Percentiles rank a stretch among this genome's conserved stretches.
These are phyloP conservation scores for Leersia perrieri DNA, from an alignment of 176 grass and related monocot genomes.

Conservation along the genomic window DNA sequence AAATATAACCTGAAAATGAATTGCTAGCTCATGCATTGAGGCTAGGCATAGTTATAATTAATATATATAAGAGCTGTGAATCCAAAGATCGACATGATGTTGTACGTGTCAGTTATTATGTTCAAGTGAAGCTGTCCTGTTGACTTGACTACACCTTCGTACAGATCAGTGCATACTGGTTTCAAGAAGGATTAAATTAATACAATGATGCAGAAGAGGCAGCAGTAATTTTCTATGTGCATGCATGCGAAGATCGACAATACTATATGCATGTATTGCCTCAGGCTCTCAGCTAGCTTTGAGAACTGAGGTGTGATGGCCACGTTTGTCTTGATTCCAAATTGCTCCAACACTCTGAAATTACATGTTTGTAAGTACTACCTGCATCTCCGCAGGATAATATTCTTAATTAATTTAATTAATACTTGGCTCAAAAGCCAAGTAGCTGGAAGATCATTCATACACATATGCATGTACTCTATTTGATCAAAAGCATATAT, in stretches of 20 bases:
- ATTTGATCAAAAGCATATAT: background rate
- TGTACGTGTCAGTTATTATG: conserved; percentile 27
- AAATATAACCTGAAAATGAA: background rate
- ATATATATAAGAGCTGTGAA: background rate
- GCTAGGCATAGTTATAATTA: too few relatives aligned
- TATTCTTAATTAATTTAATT: conserved; percentile 30
- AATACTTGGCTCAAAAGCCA: conserved; percentile 9
- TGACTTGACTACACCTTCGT: conserved; percentile 46
- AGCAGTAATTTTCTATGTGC: background rate
- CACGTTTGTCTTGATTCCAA: conserved; percentile 46
- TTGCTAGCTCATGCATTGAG: background rate
- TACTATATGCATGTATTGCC: background rate
- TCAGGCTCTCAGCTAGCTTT: too few relatives aligned
- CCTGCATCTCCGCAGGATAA: conserved; percentile 23
- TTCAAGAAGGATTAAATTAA: background rate
- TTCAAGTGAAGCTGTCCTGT: conserved; percentile 28
- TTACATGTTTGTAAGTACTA: conserved; percentile 1
- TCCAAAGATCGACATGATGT: background rate
- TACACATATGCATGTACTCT: background rate
- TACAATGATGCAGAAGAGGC: background rate
- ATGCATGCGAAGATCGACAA: background rate
- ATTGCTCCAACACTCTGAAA: conserved; percentile 35
- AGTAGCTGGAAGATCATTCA: background rate
- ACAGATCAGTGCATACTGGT: background rate
- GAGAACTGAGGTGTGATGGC: conserved; percentile 23